These are phyloP conservation scores for Paramecium sexaurelia DNA, from an alignment of 73 alveolate genomes.

Conservation along the genomic window DNA sequence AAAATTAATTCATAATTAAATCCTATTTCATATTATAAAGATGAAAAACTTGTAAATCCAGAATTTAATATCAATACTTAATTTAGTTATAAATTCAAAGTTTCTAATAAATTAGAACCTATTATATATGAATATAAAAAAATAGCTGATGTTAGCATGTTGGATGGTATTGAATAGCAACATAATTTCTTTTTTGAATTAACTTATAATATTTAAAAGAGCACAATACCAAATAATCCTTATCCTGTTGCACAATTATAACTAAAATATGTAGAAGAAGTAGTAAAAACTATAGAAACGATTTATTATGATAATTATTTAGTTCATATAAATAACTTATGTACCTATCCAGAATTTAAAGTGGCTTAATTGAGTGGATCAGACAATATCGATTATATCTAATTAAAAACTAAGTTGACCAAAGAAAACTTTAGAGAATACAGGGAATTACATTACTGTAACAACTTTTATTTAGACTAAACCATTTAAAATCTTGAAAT, in stretches of 20 bases:
- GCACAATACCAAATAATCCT: background rate
- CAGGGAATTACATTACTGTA: background rate
- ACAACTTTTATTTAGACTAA: background rate
- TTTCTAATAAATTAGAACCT: background rate
- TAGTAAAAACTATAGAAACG: background rate
- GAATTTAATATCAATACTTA: background rate
- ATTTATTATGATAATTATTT: background rate
- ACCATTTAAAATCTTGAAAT: background rate
- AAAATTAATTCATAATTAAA: background rate
- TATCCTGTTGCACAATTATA: background rate
- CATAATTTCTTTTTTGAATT: background rate
- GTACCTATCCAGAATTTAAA: background rate
- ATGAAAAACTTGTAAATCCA: background rate
- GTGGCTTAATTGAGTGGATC: slow-evolving; percentile 20
- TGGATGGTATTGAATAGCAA: background rate
- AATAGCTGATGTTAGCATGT: background rate
- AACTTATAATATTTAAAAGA: background rate
- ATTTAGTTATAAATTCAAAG: background rate
- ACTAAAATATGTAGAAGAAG: background rate
- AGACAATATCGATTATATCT: background rate
- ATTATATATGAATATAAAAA: background rate
- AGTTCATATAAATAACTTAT: background rate
- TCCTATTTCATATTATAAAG: background rate
- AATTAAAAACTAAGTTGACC: background rate
- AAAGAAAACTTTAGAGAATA: background rate